Percentiles rank a stretch among this genome's conserved stretches.
These are phyloP conservation scores for Ascochyta koolunga DNA, from an alignment of 2,329 filamentous ascomycete genomes.

Conservation along the genomic window DNA sequence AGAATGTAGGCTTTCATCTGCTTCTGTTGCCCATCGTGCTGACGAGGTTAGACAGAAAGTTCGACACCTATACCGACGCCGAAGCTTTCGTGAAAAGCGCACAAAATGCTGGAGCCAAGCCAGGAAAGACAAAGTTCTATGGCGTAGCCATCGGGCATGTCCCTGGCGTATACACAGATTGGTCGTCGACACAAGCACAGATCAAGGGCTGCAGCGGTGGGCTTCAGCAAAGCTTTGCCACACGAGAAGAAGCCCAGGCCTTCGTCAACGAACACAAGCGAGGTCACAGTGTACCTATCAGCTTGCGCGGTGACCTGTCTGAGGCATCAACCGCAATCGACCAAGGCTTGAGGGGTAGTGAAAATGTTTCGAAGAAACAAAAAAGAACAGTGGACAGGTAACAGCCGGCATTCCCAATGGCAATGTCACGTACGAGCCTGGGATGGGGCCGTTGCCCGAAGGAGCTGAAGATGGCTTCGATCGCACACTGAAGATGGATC, in stretches of 20 bases:
- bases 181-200: slow-evolving; percentile 74
- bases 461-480: slow-evolving; percentile 68
- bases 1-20: slow-evolving; percentile 37
- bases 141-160: slow-evolving; percentile 63
- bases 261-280: slow-evolving; percentile 63
- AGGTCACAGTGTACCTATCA: slow-evolving; percentile 30
- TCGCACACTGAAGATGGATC: slow-evolving; percentile 61
- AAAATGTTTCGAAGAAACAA: slow-evolving; percentile 47
- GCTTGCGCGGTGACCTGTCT: slow-evolving; percentile 35
- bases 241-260: slow-evolving; percentile 71
- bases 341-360: slow-evolving; percentile 20
- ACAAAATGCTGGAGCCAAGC: slow-evolving; percentile 45
- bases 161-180: slow-evolving; percentile 68
- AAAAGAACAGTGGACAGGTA: slow-evolving; percentile 36
- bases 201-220: slow-evolving; percentile 74
- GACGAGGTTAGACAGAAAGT: slow-evolving; percentile 73
- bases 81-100: slow-evolving; percentile 74
- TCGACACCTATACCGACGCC: slow-evolving; percentile 75
- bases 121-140: slow-evolving; percentile 61
- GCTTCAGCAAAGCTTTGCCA: slow-evolving; percentile 58
- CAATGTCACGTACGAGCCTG: slow-evolving; percentile 50
- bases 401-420: slow-evolving; percentile 17
- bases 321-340: slow-evolving; percentile 31
- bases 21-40: background rate
- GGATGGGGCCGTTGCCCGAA: slow-evolving; percentile 60